Evolutionary conservation across 441 rosid genomes (phyloP), one percentile per base, ranked within the genome.

Genomic region (Manihot esculenta): DNA sequence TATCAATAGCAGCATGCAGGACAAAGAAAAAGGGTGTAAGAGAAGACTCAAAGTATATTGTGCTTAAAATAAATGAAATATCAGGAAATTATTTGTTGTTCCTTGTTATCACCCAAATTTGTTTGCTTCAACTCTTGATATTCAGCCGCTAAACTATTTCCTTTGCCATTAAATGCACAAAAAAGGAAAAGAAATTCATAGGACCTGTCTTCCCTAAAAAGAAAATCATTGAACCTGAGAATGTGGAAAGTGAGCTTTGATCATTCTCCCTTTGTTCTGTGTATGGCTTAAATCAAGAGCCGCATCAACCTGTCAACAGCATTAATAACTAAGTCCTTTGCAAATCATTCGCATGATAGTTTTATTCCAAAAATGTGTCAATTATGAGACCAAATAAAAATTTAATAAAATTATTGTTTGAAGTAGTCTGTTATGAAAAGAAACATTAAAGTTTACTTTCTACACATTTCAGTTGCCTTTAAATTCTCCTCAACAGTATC

Each of bases 231-330:
- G 51, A n/a, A 91, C 94, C 92, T 91, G 94, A 57, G 97, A 91
- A 68, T 91, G 97, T 1, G 95, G 97, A 74, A 89, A 91, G 78
- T 89, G 95, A 75, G 86, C 62, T 75, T 88, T 89, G 77, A 96
- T 96, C 99, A 96, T 96, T 83, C 97, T 88, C 77, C 98, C 99
- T 44, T 93, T 93, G 85, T 93, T 96, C 80, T 96, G 99, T 1
- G 97, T 91, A 81, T 91, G 97, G 78, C 93, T 89, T 72, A 91
- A 79, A 74, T 91, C 97, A 49, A 91, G 95, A 72, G 97, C 97
- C 33, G 98, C 99, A 85, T 96, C 99, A 72, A 96, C 99, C 99
- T 89, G 84, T 70, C 71, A n/a, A n/a, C n/a, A 76, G 80, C 48
- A 30, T 41, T 62, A 21, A 64, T 42, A 48, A 54, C 74, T 56